Base-by-base conservation (phyloP, 2,329 filamentous ascomycete species). In the Neocucurbitaria cava region DNA sequence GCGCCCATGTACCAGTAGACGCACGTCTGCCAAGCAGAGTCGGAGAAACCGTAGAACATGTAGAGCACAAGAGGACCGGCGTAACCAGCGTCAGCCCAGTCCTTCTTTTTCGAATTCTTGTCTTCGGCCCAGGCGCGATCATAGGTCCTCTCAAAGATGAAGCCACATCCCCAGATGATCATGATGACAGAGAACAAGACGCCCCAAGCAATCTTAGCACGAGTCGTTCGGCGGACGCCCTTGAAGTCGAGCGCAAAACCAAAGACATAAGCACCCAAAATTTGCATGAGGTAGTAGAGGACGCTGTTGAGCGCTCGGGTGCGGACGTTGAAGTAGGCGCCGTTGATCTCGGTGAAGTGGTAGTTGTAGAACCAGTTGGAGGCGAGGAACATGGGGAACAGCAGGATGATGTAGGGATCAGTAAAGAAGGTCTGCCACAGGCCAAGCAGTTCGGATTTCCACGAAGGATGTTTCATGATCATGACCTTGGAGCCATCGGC, bases 1-100 rank as follows among this genome's bases (percentile, higher is more conserved):
- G 93, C 86, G 46, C 94, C 94, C 89, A 98, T 96, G 80, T 89
- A 93, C 93, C 93, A 97, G 82, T 98, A 97, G 45, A 93, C 88
- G 68, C 83, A 87, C 0, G 92, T 94, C 80, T 98, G 94, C 89
- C 92, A 97, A 49, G 88, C 85, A 39, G 93, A 91, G 73, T 97
- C 94, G 66, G 88, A 95, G 76, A 95, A 89, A 36, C 92, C 92
- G 73, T 95, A 96, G 77, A 93, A 93, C 69, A 96, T 91, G 80
- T 92, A 96, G 47, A 96, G 78, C 74, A 96, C 91, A 85, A 96
- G 91, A 11, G 90, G 90, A 0, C 89, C 91, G 54, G 88, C 82
- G 71, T 89, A 95, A 49, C 85, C 86, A 24, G 81, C 77, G 50
- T 86, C 81, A 2, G 80, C 82, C 87, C 89, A 95, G 75, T 95